Percentiles rank a stretch among this genome's conserved stretches.
Conservation (phyloP, 169 alveolate genomes). For the Eimeria falciformis region DNA sequence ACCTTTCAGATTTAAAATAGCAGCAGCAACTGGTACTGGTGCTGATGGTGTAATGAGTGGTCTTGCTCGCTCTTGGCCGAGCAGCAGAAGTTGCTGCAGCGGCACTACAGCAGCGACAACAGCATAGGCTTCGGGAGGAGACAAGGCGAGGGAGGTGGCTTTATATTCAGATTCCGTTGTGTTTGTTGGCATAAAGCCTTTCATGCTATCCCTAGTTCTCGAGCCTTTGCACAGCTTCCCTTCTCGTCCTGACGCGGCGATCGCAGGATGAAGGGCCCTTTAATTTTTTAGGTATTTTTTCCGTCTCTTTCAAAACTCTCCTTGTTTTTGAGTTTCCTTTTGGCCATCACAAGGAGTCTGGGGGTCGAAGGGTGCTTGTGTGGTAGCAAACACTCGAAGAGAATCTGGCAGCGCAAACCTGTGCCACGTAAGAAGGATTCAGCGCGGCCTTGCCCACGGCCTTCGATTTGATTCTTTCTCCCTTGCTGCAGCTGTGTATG, state of each 20-base stretch:
- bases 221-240: not conserved
- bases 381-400: too few relatives aligned
- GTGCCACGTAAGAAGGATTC: too few relatives aligned
- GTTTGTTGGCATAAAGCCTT: not conserved
- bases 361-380: too few relatives aligned
- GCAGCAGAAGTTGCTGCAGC: conserved; percentile 7
- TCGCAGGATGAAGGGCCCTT: not conserved
- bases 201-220: not conserved
- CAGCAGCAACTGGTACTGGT: not conserved
- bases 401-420: too few relatives aligned
- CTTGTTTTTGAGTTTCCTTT: not conserved
- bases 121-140: conserved; percentile 28
- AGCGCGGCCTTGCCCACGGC: too few relatives aligned
- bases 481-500: too few relatives aligned
- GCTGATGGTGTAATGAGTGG: not conserved
- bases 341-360: too few relatives aligned
- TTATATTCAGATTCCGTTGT: not conserved
- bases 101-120: conserved; percentile 53
- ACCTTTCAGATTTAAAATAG: too few relatives aligned
- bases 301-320: not conserved
- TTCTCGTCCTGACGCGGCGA: too few relatives aligned
- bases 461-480: too few relatives aligned
- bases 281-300: not conserved
- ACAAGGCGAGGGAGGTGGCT: not conserved
- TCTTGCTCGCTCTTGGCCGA: not conserved